Base-by-base conservation (phyloP, 1,284 basidiomycete genomes). In the Singerocomus inundabilis region DNA sequence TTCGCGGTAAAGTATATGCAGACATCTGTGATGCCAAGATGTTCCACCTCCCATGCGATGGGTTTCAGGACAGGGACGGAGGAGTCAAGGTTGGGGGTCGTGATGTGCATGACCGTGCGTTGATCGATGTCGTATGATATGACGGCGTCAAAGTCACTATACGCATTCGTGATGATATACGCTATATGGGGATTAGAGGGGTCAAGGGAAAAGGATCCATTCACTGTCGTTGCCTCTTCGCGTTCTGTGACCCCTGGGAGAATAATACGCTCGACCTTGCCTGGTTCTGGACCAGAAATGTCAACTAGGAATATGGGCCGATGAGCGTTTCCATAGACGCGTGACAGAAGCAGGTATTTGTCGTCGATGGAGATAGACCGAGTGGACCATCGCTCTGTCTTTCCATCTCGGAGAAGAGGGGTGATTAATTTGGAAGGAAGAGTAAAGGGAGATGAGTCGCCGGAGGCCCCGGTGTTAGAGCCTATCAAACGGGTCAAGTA, bases 291-390 rank as follows among this genome's bases (percentile, higher is more conserved):
- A 15, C 59, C 58, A 33, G 69, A 62, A 21, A 73, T 61, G 30
- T 72, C 67, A 39, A 66, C 61, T n/a, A 67, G 39, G 36, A 69
- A 73, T 35, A 70, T 52, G 11, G 61, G 52, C 31, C 51, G 56
- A 48, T 72, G 61, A 4, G 42, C 51, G 15, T 68, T 53, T 46
- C 70, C 57, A 26, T 63, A 58, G 11, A 32, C 30, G 18, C 66
- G 57, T 7, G 55, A 48, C 36, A 73, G 56, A 29, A 70, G 56
- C 10, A 73, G 33, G 21, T 64, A 64, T 39, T 58, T 59, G 35
- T 73, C 69, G 30, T 73, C 70, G 29, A 69, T 34, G 16, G 71
- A 73, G 46, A 72, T 58, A 26, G 66, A 62, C 42, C 15, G 39
- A 10, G 55, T 53, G 15, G 25, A 29, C 64, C 64, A 70, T 45